Percentiles rank a stretch among this genome's conserved stretches.
Conservation (phyloP, 352 stramenopile genomes). For the Globisporangium emineosum region DNA sequence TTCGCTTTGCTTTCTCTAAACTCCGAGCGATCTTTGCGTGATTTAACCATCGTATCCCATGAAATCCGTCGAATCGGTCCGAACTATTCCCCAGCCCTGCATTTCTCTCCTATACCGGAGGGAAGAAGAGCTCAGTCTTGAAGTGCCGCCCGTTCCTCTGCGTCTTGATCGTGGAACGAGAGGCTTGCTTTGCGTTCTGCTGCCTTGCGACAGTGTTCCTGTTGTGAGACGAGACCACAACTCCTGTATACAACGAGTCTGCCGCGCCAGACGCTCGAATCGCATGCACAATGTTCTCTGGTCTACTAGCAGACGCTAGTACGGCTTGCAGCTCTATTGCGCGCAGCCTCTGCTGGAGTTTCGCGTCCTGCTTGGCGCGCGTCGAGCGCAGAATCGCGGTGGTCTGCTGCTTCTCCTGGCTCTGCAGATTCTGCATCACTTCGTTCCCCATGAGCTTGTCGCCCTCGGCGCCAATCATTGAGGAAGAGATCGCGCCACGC, state of each 20-base stretch:
- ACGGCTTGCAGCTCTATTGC: constrained; percentile 11
- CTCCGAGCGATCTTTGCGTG: too few relatives aligned
- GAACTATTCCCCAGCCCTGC: too few relatives aligned
- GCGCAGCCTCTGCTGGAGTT: constrained; percentile 14
- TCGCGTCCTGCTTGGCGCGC: constrained; percentile 21
- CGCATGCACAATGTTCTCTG: constrained; percentile 29
- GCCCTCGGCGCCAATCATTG: constrained; percentile 15
- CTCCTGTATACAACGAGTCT: constrained; percentile 31
- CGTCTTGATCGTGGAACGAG: constrained; percentile 20
- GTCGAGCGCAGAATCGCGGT: constrained; percentile 23
- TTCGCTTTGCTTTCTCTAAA: too few relatives aligned
- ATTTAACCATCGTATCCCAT: too few relatives aligned
- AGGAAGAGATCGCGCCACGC: neutral
- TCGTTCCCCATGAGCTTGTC: constrained; percentile 19
- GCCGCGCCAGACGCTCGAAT: constrained; percentile 20
- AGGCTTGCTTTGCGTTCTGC: constrained; percentile 2
- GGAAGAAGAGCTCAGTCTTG: constrained; percentile 36
- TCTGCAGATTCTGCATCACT: constrained; percentile 26
- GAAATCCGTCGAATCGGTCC: too few relatives aligned
- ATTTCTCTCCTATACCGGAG: constrained; percentile 16
- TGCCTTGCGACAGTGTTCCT: neutral
- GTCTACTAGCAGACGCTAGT: constrained; percentile 6
- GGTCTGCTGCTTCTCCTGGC: constrained; percentile 29
- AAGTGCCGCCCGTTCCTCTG: constrained; percentile 29
- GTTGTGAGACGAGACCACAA: constrained; percentile 13